A percentile compares a stretch with the other conserved stretches of the same genome.
Conservation (phyloP, 345 rosid species). For the Mallotus nudiflorus region DNA sequence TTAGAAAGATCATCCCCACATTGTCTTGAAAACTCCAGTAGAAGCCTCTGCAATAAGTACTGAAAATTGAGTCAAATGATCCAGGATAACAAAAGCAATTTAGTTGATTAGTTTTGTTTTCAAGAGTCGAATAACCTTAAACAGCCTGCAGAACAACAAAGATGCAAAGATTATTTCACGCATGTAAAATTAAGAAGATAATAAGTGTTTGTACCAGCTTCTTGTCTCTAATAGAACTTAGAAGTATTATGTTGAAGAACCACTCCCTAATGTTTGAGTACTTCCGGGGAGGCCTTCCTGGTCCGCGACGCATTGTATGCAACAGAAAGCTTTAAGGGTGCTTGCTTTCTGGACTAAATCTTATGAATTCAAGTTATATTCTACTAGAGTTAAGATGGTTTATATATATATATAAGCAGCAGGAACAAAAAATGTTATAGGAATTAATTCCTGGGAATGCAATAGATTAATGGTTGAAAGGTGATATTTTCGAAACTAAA, state of each 20-base stretch:
- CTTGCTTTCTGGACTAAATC: no score
- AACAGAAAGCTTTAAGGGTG: no score
- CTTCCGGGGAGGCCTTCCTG: not conserved
- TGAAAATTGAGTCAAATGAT: no score
- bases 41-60: not conserved
- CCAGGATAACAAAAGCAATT: no score
- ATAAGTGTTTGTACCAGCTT: not conserved
- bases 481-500: no score
- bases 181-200: not conserved
- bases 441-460: no score
- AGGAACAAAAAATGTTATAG: no score
- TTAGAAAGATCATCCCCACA: slow-evolving; percentile 6
- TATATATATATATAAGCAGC: no score
- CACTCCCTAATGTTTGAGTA: not conserved
- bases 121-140: not conserved
- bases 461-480: no score
- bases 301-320: not conserved
- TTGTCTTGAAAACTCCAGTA: not conserved
- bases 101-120: not conserved
- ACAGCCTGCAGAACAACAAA: not conserved
- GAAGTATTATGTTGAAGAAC: not conserved
- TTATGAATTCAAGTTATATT: no score
- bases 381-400: no score
- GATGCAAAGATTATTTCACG: not conserved
- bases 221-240: no score